These are phyloP conservation scores for Sugiyamaella xylanicola DNA, from an alignment of 1,139 yeast genomes.

Conservation along the genomic window DNA sequence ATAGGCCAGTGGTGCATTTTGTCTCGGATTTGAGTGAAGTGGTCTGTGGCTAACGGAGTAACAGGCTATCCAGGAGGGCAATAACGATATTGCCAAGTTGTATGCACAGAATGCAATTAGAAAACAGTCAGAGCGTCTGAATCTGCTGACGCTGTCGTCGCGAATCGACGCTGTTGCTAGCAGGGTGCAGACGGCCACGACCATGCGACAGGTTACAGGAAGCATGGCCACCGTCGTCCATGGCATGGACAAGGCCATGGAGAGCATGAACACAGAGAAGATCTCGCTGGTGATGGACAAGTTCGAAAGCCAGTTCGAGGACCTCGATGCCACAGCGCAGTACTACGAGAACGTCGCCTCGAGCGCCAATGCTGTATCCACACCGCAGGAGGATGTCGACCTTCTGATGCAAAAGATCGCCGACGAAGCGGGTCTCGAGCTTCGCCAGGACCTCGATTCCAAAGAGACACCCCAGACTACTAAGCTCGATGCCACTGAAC, in stretches of 20 bases:
- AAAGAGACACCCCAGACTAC: slow-evolving; percentile 39
- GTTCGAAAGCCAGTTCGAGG: slow-evolving; percentile 95
- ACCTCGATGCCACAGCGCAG: slow-evolving; percentile 88
- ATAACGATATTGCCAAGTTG: slow-evolving; percentile 88
- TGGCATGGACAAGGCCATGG: slow-evolving; percentile 97
- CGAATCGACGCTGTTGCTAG: slow-evolving; percentile 96
- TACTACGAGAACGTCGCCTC: slow-evolving; percentile 91
- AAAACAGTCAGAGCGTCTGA: slow-evolving; percentile 83
- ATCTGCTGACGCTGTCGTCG: slow-evolving; percentile 78
- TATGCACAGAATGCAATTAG: slow-evolving; percentile 97
- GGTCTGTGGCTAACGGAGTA: not conserved
- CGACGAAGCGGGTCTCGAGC: slow-evolving; percentile 95
- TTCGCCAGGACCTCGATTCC: slow-evolving; percentile 75
- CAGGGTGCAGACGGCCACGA: slow-evolving; percentile 94
- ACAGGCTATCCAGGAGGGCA: slow-evolving; percentile 76
- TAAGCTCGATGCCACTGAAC: slow-evolving; percentile 57
- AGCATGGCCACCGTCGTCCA: slow-evolving; percentile 90
- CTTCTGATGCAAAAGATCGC: slow-evolving; percentile 90
- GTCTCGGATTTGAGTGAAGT: not conserved
- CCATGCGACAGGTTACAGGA: slow-evolving; percentile 92
- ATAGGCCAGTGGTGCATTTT: slow-evolving; percentile 7
- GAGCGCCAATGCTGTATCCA: slow-evolving; percentile 81
- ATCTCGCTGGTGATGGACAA: slow-evolving; percentile 96
- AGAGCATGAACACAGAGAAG: slow-evolving; percentile 87
- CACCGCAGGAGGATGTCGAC: slow-evolving; percentile 97